Evolutionary conservation across 1,139 yeast species (phyloP), one percentile per base, ranked within the genome.

Genomic region (Geotrichum europaeum): DNA sequence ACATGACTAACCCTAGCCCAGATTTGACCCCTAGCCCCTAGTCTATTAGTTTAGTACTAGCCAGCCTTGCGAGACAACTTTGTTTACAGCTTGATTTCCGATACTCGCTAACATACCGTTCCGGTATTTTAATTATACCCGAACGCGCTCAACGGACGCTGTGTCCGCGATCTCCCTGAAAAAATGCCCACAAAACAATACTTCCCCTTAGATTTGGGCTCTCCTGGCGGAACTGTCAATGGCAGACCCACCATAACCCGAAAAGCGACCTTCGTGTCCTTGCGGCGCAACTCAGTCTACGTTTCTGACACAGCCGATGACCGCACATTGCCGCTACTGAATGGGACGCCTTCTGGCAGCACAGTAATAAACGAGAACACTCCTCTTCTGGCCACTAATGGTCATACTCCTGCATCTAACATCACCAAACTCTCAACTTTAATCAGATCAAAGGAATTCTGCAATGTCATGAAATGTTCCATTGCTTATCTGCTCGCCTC

Each of bases 401-500:
- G 24, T 18, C 6, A n/a, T 10, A 25, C 22, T 51, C 15, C 34
- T 51, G 22, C 43, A 28, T 51, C 53, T 15, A 28, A n/a, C 7
- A 25, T 28, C 7, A 12, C 32, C 32, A 43, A 43, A 20, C 24
- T 57, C 49, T 51, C 43, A 30, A 20, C 13, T 12, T 34, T 51
- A 12, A 10, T 59, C 22, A 12, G 22, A 4, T 49, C 58, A 32
- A 55, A 22, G 28, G 58, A 51, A 24, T 40, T 49, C n/a, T 18
- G 47, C 20, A 47, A 55, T 30, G 56, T 59, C 15, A 28, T 86
- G 49, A 87, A 88, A 68, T 86, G 95, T 65, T 78, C 92, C 0
- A 64, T 88, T 34, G 88, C 95, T 0, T 89, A 89, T 69, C 75
- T 86, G 13, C 65, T 88, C 1, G 95, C 91, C 0, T 86, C 95